phyloP scores from a whole-genome alignment of 2,329 filamentous ascomycete genomes.

The Ophiostoma australiae region DNA sequence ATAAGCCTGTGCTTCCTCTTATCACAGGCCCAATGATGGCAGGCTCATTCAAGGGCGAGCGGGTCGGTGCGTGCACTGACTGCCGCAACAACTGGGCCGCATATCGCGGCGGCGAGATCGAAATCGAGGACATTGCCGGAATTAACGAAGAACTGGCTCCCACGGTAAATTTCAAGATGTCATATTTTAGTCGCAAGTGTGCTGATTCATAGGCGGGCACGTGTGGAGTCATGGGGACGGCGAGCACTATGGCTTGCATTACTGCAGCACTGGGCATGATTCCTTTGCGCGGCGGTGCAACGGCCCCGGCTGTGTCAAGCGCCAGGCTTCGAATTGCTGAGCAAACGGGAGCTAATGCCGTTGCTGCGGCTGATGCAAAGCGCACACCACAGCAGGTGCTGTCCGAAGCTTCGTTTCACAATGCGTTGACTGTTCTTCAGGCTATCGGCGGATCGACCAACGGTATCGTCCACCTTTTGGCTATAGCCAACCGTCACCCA shows the following conservation, averaged over 20 bases:
- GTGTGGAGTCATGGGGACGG: slow-evolving; percentile 88
- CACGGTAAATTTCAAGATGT: slow-evolving; percentile 37
- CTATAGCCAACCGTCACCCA: slow-evolving; percentile 71
- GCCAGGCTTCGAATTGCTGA: slow-evolving; percentile 77
- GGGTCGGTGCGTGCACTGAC: slow-evolving; percentile 70
- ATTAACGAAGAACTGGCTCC: slow-evolving; percentile 70
- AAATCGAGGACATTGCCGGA: slow-evolving; percentile 65
- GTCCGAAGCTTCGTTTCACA: slow-evolving; percentile 72
- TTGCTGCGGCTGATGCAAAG: slow-evolving; percentile 59
- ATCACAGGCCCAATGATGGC: slow-evolving; percentile 71
- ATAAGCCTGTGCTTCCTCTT: slow-evolving; percentile 64
- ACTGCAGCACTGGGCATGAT: slow-evolving; percentile 80
- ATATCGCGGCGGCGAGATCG: slow-evolving; percentile 60
- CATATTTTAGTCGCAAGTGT: not conserved
- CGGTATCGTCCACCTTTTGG: slow-evolving; percentile 78
- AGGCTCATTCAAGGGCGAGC: slow-evolving; percentile 57
- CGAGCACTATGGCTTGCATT: slow-evolving; percentile 82
- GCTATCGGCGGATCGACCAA: slow-evolving; percentile 79
- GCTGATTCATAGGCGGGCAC: slow-evolving; percentile 52
- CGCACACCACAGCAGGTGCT: slow-evolving; percentile 67
- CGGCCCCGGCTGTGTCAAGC: slow-evolving; percentile 72
- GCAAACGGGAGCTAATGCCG: slow-evolving; percentile 64
- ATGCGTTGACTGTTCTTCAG: slow-evolving; percentile 82
- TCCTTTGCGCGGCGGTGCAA: slow-evolving; percentile 64
- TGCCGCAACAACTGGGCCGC: slow-evolving; percentile 69